phyloP scores from a whole-genome alignment of 192 early-diverging fungal genomes.

The Chytriomyces sp. region DNA sequence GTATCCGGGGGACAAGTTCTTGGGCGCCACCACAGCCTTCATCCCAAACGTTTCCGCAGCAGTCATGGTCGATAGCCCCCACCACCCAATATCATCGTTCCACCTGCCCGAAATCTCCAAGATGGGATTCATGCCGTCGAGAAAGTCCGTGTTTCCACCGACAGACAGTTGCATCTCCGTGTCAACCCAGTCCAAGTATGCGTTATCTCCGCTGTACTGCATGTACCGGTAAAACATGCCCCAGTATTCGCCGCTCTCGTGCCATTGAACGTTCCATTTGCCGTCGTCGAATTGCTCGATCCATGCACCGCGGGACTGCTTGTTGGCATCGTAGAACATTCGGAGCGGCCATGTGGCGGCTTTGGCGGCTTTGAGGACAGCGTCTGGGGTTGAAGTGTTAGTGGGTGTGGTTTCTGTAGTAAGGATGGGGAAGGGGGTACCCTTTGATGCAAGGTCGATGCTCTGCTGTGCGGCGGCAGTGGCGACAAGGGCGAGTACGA shows the following conservation, averaged over 20 bases:
- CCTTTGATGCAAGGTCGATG: background rate
- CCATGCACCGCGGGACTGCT: background rate
- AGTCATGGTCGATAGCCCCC: conserved; percentile 43
- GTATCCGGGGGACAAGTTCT: background rate
- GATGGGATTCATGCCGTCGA: conserved; percentile 9
- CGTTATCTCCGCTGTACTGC: conserved; percentile 13
- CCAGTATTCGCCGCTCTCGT: conserved; percentile 31
- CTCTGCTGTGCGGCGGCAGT: background rate
- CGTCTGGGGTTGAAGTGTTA: background rate
- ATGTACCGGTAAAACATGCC: conserved; percentile 18
- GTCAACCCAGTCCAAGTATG: conserved; percentile 10
- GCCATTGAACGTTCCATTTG: conserved; percentile 23
- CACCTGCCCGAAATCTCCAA: conserved; percentile 16
- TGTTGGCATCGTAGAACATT: background rate
- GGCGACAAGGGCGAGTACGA: no score
- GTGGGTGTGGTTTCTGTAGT: no score
- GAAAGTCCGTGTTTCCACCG: conserved; percentile 8
- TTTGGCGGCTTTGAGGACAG: conserved; percentile 8
- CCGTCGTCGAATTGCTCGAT: conserved; percentile 4
- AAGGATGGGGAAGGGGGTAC: background rate
- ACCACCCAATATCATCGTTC: conserved; percentile 44
- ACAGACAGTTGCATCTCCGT: background rate
- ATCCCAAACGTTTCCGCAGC: conserved; percentile 48
- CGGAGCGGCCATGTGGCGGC: background rate
- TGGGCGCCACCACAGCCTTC: conserved; percentile 32